Conservation (phyloP, 78 protist genomes). For the Protostelium mycophagum region DNA sequence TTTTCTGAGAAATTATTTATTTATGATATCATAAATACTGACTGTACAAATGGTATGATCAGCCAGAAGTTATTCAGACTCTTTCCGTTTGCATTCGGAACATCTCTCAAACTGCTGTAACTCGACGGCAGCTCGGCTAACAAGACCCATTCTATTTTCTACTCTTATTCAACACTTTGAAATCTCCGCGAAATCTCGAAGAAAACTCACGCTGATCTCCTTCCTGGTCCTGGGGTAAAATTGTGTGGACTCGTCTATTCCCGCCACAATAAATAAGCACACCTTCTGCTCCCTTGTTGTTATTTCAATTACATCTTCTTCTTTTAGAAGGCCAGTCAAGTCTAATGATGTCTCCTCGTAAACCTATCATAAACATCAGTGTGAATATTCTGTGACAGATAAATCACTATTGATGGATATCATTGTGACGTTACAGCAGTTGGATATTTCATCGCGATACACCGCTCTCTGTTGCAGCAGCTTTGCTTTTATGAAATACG, state of each 20-base stretch:
- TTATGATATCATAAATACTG: not conserved
- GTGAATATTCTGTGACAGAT: not conserved
- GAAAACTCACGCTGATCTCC: constrained; percentile 67
- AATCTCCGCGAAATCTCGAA: not conserved
- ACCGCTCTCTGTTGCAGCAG: too few species aligned
- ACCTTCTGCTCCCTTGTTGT: constrained; percentile 36
- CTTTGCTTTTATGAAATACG: too few species aligned
- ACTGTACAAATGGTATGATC: not conserved
- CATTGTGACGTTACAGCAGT: too few species aligned
- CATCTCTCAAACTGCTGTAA: not conserved
- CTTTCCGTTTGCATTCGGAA: not conserved
- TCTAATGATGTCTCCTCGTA: constrained; percentile 80
- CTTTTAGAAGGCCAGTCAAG: constrained; percentile 19
- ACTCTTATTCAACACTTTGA: not conserved
- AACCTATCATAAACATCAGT: not conserved
- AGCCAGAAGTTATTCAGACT: not conserved
- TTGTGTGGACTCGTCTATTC: constrained; percentile 59
- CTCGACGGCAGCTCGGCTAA: constrained; percentile 35
- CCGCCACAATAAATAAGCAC: constrained; percentile 56
- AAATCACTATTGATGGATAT: too few species aligned
- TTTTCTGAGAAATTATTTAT: not conserved
- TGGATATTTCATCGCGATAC: too few species aligned
- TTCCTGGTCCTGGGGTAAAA: constrained; percentile 76
- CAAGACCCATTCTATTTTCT: constrained; percentile 46
- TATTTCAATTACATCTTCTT: constrained; percentile 27